Base-by-base conservation (phyloP, 164 flowering plant species). In the Magnolia changhungtana region DNA sequence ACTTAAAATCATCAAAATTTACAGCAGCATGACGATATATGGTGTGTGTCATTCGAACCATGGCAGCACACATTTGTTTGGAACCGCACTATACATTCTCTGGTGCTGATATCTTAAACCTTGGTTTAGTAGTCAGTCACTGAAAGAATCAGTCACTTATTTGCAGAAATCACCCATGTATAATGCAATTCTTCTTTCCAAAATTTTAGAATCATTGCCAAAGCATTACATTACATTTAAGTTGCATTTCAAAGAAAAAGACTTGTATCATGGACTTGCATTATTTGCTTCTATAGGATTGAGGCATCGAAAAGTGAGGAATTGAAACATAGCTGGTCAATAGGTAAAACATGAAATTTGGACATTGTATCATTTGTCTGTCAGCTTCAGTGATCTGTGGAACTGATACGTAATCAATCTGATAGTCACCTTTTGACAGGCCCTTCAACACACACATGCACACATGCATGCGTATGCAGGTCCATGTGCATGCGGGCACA, bases 381-480 rank as follows among this genome's bases (percentile, higher is more conserved):
- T 96, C 98, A 70, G 96, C 98, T 86, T 96, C 98, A 51, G 98
- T 94, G 78, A 92, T 80, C 69, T 98, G 85, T 24, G 99, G 97
- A 82, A 96, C 99, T 67, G 98, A 98, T 72, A 65, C 82, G 80
- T 87, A 94, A 27, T 94, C 98, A 70, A 94, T 90, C 69, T 91
- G 91, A 84, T 91, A 88, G 69, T 96, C 98, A 80, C 94, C 97
- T 82, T 88, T 86, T 58, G n/a, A 37, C 45, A 0, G 45, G 45
- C 45, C 45, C 45, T 37, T 37, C 7, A 37, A 37, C 45, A 37
- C 45, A 37, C 45, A 37, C 45, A 37, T 37, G 45, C 45, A 37
- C 45, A 37, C 45, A 27, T 27, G 45, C 45, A 37, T 37, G 45
- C 7, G 45, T 37, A 37, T 37, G 45, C 45, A 37, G 45, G 45